Conservation (phyloP, 768 basidiomycete genomes). For the Hericium coralloides region DNA sequence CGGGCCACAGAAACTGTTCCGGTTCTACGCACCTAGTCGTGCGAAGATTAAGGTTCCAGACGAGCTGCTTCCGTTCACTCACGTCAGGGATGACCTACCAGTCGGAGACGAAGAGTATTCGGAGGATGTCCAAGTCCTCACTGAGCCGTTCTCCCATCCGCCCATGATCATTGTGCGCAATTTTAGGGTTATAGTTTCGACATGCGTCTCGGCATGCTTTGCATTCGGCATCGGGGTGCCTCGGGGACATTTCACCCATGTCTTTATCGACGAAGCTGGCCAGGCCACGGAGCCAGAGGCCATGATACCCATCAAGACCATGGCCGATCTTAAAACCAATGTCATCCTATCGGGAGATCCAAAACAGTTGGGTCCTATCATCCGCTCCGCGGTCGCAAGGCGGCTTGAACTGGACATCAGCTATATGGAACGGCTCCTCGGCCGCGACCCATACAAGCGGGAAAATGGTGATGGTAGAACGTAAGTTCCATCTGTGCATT, state of each 20-base stretch:
- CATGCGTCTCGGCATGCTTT: conserved; percentile 55
- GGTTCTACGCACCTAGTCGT: conserved; percentile 52
- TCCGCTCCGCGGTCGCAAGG: conserved; percentile 47
- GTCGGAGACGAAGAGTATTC: no score
- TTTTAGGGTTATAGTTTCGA: conserved; percentile 51
- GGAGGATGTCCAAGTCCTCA: conserved; percentile 16
- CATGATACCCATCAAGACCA: conserved; percentile 52
- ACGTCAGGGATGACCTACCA: conserved; percentile 7
- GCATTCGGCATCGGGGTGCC: conserved; percentile 46
- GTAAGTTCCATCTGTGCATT: neutral
- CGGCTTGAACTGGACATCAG: conserved; percentile 49
- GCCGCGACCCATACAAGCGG: conserved; percentile 23
- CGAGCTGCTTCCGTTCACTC: conserved; percentile 29
- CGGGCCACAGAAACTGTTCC: conserved; percentile 34
- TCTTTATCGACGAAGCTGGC: conserved; percentile 66
- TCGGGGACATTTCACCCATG: conserved; percentile 55
- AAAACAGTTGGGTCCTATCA: conserved; percentile 63
- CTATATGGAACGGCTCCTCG: conserved; percentile 47
- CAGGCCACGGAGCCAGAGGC: conserved; percentile 65
- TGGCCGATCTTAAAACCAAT: conserved; percentile 44
- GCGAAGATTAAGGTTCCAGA: conserved; percentile 27
- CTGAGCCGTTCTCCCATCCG: conserved; percentile 37
- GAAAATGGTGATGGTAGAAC: conserved; percentile 9
- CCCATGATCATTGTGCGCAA: conserved; percentile 26
- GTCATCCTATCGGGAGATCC: conserved; percentile 62